Conservation (phyloP, 306 rosid genomes). For the Erythrophleum fordii region DNA sequence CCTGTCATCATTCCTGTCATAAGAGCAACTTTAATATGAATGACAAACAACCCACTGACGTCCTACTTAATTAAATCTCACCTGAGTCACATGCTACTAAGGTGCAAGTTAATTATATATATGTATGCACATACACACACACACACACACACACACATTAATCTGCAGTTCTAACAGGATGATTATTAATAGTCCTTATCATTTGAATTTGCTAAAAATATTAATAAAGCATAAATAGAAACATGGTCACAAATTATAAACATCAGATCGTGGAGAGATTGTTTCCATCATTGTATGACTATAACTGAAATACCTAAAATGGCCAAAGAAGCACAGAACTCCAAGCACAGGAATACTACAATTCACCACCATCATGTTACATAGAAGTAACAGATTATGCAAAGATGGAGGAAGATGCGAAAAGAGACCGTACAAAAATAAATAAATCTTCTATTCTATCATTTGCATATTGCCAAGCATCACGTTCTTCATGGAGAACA, state of each 20-base stretch:
- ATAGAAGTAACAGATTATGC: too few relatives aligned
- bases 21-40: background rate
- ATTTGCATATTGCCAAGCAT: background rate
- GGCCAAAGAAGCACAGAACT: background rate
- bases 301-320: background rate
- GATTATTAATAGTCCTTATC: background rate
- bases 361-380: background rate
- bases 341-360: slow-evolving; percentile 7
- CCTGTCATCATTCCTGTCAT: too few relatives aligned
- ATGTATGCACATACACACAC: too few relatives aligned
- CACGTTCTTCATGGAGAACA: background rate
- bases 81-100: background rate
- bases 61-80: slow-evolving; percentile 1
- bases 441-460: background rate
- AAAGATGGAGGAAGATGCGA: too few relatives aligned
- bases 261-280: background rate
- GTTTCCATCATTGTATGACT: background rate
- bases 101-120: background rate
- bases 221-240: background rate
- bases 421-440: too few relatives aligned
- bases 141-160: too few relatives aligned
- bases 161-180: too few relatives aligned
- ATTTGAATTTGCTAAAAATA: background rate
- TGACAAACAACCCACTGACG: slow-evolving; percentile 21
- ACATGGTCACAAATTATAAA: background rate